Conservation (phyloP, 148 eudicot species). For the Bassia scoparia region DNA sequence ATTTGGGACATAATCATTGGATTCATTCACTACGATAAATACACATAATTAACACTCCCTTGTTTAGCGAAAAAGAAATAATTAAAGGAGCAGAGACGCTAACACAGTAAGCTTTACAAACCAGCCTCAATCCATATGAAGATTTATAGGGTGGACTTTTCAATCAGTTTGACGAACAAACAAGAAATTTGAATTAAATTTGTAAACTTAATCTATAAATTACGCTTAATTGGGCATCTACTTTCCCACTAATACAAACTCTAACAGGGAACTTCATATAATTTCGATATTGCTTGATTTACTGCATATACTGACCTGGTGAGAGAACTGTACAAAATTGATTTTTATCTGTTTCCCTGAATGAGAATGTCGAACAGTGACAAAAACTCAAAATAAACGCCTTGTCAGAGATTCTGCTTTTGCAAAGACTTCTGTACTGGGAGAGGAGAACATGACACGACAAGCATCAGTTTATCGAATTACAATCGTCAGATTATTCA, state of each 20-base stretch:
- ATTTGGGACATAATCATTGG: too few relatives aligned
- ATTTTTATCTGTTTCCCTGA: not conserved
- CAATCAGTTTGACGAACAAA: too few relatives aligned
- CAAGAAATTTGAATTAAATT: too few relatives aligned
- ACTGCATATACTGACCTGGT: not conserved
- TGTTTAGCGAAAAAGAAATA: too few relatives aligned
- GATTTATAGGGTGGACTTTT: too few relatives aligned
- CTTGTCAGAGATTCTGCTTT: constrained; percentile 18
- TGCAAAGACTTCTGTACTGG: constrained; percentile 35
- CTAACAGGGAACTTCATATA: constrained; percentile 10
- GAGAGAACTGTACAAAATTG: constrained; percentile 18
- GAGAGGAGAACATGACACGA: constrained; percentile 14
- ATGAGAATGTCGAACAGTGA: not conserved
- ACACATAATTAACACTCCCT: too few relatives aligned
- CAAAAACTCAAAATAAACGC: not conserved
- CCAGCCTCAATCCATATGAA: too few relatives aligned
- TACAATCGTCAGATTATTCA: not conserved
- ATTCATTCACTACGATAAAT: too few relatives aligned
- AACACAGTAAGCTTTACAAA: too few relatives aligned
- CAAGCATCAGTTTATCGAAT: not conserved
- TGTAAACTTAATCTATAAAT: too few relatives aligned
- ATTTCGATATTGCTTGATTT: constrained; percentile 7
- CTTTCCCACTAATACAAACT: not conserved
- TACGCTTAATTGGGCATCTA: too few relatives aligned
- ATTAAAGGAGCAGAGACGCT: too few relatives aligned